A percentile compares a stretch with the other conserved stretches of the same genome.
Conservation (phyloP, 2,329 filamentous ascomycete genomes). For the Graphilbum sp. region DNA sequence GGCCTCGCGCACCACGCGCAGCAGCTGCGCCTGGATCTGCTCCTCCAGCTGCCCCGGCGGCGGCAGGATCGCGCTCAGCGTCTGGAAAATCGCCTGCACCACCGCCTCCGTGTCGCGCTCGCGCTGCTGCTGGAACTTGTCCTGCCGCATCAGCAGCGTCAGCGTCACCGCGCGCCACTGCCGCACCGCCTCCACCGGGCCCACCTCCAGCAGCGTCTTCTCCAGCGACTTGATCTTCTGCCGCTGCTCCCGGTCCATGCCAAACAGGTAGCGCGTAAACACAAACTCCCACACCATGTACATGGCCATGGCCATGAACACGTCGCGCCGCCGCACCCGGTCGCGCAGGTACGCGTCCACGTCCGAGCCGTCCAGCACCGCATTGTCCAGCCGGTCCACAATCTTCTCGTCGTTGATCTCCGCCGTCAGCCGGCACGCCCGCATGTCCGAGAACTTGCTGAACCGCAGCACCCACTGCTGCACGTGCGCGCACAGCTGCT, state of each 20-base stretch:
- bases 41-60: constrained; percentile 67
- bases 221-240: constrained; percentile 95
- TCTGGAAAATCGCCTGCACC: constrained; percentile 78
- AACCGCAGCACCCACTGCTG: constrained; percentile 97
- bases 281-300: constrained; percentile 99
- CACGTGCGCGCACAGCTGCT: constrained; percentile 87
- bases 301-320: constrained; percentile 99
- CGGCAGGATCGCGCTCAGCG: constrained; percentile 68
- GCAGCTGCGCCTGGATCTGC: constrained; percentile 70
- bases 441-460: constrained; percentile 92
- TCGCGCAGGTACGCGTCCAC: constrained; percentile 79
- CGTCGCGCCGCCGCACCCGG: constrained; percentile 72
- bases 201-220: constrained; percentile 78
- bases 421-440: constrained; percentile 64
- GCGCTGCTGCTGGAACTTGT: constrained; percentile 67
- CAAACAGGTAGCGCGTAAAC: constrained; percentile 94
- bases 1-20: constrained; percentile 74
- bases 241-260: constrained; percentile 94
- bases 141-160: constrained; percentile 67
- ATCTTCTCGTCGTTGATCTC: constrained; percentile 87
- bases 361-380: constrained; percentile 84
- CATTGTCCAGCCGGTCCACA: constrained; percentile 85
- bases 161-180: constrained; percentile 95
- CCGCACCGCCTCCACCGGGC: constrained; percentile 74
- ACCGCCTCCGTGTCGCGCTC: constrained; percentile 88